A percentile compares a stretch with the other conserved stretches of the same genome.
phyloP scores from a whole-genome alignment of 2,329 filamentous ascomycete genomes.

The Magnaporthiopsis poae region DNA sequence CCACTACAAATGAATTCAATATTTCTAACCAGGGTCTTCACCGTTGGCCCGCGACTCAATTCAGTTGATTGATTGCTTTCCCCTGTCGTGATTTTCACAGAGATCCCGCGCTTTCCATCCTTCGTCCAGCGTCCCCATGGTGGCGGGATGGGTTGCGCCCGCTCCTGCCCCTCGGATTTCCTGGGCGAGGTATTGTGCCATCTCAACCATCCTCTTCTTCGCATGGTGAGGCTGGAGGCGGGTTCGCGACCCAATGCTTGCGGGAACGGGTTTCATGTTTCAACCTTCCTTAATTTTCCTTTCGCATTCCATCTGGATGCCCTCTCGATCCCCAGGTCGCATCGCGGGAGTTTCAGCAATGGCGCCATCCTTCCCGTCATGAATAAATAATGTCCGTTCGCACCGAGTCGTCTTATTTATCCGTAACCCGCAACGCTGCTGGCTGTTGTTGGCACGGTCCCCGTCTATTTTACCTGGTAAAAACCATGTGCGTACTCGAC shows the following conservation, averaged over 20 bases:
- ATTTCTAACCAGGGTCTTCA: background rate
- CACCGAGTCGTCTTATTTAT: background rate
- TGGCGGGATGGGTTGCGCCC: background rate
- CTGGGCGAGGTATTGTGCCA: background rate
- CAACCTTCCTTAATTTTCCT: background rate
- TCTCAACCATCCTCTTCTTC: background rate
- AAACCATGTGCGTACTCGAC: conserved; percentile 79
- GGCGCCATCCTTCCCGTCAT: background rate
- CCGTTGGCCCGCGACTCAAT: background rate
- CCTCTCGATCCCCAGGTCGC: background rate
- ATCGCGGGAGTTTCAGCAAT: background rate
- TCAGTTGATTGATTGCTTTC: background rate
- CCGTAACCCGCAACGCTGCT: background rate
- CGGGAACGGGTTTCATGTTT: background rate
- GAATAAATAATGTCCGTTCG: background rate
- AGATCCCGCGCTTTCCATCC: too few species aligned
- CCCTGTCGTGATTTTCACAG: background rate
- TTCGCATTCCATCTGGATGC: background rate
- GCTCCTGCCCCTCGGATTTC: background rate
- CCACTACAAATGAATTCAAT: too few species aligned
- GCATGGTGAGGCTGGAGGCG: background rate
- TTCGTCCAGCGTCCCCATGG: background rate
- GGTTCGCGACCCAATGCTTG: background rate
- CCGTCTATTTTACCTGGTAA: conserved; percentile 47
- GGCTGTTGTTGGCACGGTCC: conserved; percentile 13